Evolutionary conservation across 805 yeast species (phyloP).

Genomic region (Saccharomycopsis sp.): DNA sequence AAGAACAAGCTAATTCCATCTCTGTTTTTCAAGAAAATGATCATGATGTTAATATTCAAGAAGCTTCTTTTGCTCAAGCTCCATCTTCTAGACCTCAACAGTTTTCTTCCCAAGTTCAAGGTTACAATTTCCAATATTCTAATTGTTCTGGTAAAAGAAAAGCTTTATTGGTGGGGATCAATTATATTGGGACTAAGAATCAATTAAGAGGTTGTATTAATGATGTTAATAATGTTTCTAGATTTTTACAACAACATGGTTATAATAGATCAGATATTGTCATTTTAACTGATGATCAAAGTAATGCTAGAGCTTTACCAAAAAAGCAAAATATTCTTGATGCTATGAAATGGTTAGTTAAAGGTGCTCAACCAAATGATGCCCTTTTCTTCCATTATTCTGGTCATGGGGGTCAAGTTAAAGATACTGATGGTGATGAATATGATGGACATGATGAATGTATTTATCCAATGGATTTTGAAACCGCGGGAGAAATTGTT

Average conservation of each 20-base stretch:
- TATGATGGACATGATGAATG: slow-evolving; percentile 54
- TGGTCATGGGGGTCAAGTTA: slow-evolving; percentile 64
- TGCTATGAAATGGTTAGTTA: slow-evolving; percentile 70
- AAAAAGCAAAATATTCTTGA: slow-evolving; percentile 52
- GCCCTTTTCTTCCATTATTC: slow-evolving; percentile 63
- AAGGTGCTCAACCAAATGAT: slow-evolving; percentile 55
- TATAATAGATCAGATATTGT: slow-evolving; percentile 30
- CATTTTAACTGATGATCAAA: slow-evolving; percentile 38
- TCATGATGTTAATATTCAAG: slow-evolving; percentile 14
- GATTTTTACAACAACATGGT: slow-evolving; percentile 25
- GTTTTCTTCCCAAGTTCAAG: slow-evolving; percentile 14
- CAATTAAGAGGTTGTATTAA: slow-evolving; percentile 60
- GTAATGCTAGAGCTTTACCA: slow-evolving; percentile 33
- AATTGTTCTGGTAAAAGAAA: slow-evolving; percentile 52
- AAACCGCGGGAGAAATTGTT: slow-evolving; percentile 48
- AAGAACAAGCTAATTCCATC: slow-evolving; percentile 14
- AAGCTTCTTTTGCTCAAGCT: slow-evolving; percentile 9
- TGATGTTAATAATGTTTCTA: slow-evolving; percentile 43
- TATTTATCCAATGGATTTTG: slow-evolving; percentile 54
- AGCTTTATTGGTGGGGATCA: slow-evolving; percentile 60
- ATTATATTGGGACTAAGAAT: slow-evolving; percentile 48
- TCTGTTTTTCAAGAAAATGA: slow-evolving; percentile 17
- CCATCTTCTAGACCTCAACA: slow-evolving; percentile 19
- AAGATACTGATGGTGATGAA: slow-evolving; percentile 52
- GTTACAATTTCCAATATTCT: slow-evolving; percentile 31